A percentile compares a stretch with the other conserved stretches of the same genome.
Conservation (phyloP, 768 basidiomycete genomes). For the Pisolithus microcarpus region DNA sequence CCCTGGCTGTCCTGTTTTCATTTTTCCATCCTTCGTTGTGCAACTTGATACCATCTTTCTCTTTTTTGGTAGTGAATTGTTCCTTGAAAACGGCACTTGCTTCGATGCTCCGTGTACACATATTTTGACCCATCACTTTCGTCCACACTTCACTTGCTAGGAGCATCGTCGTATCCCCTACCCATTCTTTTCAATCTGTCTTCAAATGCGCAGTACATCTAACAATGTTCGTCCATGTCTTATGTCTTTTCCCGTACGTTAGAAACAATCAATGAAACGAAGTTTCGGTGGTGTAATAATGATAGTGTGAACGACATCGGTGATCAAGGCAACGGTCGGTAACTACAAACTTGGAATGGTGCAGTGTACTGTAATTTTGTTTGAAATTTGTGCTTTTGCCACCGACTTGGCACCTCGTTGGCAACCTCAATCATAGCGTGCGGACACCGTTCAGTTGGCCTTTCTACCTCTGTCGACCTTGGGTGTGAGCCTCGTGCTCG, state of each 20-base stretch:
- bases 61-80: conserved; percentile 8
- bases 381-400: too few species aligned
- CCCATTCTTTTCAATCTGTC: background rate
- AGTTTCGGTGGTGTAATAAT: too few species aligned
- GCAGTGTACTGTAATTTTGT: too few species aligned
- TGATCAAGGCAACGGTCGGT: too few species aligned
- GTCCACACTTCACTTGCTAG: conserved; percentile 40
- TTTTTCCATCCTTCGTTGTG: conserved; percentile 6
- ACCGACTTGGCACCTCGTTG: background rate
- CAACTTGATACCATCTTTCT: conserved; percentile 3
- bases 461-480: conserved; percentile 26
- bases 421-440: conserved; percentile 15
- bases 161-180: conserved; percentile 51
- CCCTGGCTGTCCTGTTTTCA: conserved; percentile 2
- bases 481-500: conserved; percentile 20
- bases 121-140: conserved; percentile 18
- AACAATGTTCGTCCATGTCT: too few species aligned
- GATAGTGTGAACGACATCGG: too few species aligned
- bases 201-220: too few species aligned
- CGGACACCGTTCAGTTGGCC: conserved; percentile 12
- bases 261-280: too few species aligned
- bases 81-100: conserved; percentile 12
- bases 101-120: conserved; percentile 40
- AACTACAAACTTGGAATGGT: too few species aligned
- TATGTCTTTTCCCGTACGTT: too few species aligned